Conservation (phyloP, 345 rosid species). For the Boechera divaricarpa region DNA sequence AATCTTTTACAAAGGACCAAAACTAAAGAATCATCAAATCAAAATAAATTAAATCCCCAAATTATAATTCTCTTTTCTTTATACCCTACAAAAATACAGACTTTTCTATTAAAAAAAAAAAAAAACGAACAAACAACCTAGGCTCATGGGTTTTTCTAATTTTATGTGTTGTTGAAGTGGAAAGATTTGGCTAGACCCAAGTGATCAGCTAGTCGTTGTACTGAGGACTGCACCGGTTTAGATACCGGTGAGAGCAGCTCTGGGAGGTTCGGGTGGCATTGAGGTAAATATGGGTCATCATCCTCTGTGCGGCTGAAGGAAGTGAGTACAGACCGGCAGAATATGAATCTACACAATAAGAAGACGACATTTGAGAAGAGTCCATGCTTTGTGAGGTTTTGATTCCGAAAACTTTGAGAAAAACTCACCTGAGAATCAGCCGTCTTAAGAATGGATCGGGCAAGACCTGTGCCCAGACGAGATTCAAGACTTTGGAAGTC, state of each 20-base stretch:
- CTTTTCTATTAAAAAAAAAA: conserved; percentile 1
- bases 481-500: conserved; percentile 73
- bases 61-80: conserved; percentile 36
- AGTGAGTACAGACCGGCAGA: conserved; percentile 73
- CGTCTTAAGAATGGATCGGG: conserved; percentile 88
- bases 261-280: conserved; percentile 86
- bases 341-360: conserved; percentile 71
- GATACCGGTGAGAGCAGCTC: conserved; percentile 59
- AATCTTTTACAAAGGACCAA: conserved; percentile 39
- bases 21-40: conserved; percentile 42
- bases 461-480: conserved; percentile 94
- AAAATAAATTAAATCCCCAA: conserved; percentile 29
- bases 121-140: conserved; percentile 33
- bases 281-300: conserved; percentile 62
- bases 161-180: conserved; percentile 48
- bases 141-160: conserved; percentile 27
- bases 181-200: conserved; percentile 65
- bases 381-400: not conserved
- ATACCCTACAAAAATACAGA: conserved; percentile 40
- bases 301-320: conserved; percentile 55
- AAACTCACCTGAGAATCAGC: conserved; percentile 79
- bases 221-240: conserved; percentile 57
- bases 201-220: conserved; percentile 63
- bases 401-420: not conserved
- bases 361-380: not conserved